Evolutionary conservation across 257 asterid species (phyloP), one percentile per base, ranked within the genome.

Genomic region (Nicotiana attenuata): DNA sequence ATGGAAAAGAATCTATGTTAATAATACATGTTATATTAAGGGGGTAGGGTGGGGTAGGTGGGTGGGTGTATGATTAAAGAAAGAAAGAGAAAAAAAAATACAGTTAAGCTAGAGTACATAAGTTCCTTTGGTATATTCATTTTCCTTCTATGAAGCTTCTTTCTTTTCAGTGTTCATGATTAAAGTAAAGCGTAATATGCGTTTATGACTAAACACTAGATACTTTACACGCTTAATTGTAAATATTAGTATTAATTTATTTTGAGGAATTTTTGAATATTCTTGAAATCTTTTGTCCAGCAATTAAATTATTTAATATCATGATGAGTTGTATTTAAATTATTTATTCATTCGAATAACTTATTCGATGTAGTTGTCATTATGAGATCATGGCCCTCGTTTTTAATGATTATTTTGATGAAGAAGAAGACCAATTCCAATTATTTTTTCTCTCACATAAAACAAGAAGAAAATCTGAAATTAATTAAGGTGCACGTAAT

Each of bases 81-180:
- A 52, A 4, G 17, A 1, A 14, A 28, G 31, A 68, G 31, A 41
- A 71, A 5, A 11, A 45, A 1, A 3, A 38, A 38, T 2, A 16
- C 7, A 20, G 9, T 20, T 20, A 15, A 35, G 75, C 2, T 31
- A 8, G 6, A 69, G 14, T 3, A 13, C 20, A 45, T 71, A 1
- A 71, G 38, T 47, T 73, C 78, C 78, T 3, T 73, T 14, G 78
- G 61, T 56, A 47, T 73, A 47, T 73, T 73, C 61, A 7, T 73
- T 73, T 47, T 73, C 78, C 22, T 75, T 7, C 0, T 50, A 50
- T 75, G 79, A 75, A 73, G 24, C 61, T 47, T 73, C 78, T 22
- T 22, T 73, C 60, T 45, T 24, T 71, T 47, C 22, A 47, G 10
- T 24, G 41, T 7, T 73, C 24, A 14, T 71, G 29, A 71, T 71